Percentiles rank a stretch among this genome's conserved stretches.
phyloP scores from a whole-genome alignment of 1,284 basidiomycete genomes.

The Ustilago hordei region DNA sequence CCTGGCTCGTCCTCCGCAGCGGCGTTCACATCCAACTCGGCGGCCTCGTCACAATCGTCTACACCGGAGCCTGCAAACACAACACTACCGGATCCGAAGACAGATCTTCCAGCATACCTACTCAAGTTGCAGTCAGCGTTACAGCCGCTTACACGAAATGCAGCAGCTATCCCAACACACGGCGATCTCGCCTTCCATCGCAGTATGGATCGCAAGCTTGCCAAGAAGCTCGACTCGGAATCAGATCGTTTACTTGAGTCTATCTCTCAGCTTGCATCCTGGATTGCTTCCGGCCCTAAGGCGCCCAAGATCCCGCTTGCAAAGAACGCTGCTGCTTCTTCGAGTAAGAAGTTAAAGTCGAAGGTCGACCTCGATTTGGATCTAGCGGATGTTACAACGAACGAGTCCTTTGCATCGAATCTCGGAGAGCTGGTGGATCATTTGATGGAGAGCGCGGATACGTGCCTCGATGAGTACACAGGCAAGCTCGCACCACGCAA shows the following conservation, averaged over 20 bases:
- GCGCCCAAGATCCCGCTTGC: conserved; percentile 41
- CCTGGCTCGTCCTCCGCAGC: conserved; percentile 11
- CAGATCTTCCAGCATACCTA: conserved; percentile 42
- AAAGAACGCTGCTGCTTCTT: conserved; percentile 1
- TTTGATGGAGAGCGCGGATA: conserved; percentile 85
- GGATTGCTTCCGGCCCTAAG: conserved; percentile 41
- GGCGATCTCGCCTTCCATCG: conserved; percentile 84
- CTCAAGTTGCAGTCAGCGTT: conserved; percentile 51
- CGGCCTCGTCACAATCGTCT: conserved; percentile 20
- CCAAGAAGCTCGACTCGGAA: conserved; percentile 76
- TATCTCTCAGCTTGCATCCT: conserved; percentile 45
- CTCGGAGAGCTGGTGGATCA: conserved; percentile 86
- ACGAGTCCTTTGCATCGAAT: conserved; percentile 81
- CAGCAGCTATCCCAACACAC: conserved; percentile 69
- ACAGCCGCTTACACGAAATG: conserved; percentile 57
- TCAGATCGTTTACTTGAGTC: conserved; percentile 73
- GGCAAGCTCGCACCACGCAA: conserved; percentile 77
- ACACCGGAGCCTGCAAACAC: conserved; percentile 8
- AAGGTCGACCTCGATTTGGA: conserved; percentile 25
- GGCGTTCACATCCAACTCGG: conserved; percentile 11
- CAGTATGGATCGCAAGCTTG: conserved; percentile 81
- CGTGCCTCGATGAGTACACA: conserved; percentile 81
- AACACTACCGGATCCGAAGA: conserved; percentile 35
- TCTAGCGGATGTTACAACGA: conserved; percentile 64
- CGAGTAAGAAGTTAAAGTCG: conserved; percentile 15